A percentile compares a stretch with the other conserved stretches of the same genome.
Conservation (phyloP, 805 yeast species). For the Candida incommunis region DNA sequence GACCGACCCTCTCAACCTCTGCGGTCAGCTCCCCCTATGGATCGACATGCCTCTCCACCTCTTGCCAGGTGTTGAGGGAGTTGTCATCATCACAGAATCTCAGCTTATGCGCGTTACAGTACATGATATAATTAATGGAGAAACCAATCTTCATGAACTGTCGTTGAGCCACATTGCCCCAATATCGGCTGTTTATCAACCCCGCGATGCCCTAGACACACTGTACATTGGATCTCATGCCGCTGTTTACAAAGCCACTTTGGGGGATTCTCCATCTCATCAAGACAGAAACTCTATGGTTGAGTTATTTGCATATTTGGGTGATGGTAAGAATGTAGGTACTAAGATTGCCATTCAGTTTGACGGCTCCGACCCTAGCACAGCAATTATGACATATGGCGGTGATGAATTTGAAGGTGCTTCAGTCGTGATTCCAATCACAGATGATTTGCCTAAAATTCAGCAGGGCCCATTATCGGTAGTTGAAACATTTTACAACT, state of each 20-base stretch:
- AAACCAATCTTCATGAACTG: neutral
- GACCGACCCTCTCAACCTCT: neutral
- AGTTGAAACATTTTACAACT: neutral
- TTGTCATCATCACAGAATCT: neutral
- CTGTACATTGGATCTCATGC: neutral
- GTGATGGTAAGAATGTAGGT: neutral
- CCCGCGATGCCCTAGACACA: neutral
- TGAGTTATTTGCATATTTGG: neutral
- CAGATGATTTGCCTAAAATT: neutral
- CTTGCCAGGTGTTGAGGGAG: neutral
- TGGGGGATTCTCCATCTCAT: neutral
- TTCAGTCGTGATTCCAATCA: neutral
- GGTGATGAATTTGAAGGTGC: slow-evolving; percentile 1
- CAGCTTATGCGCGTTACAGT: neutral
- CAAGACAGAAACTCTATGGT: neutral
- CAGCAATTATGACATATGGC: neutral
- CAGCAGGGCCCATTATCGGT: neutral
- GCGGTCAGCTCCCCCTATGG: neutral
- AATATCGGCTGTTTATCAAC: neutral
- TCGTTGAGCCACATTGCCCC: neutral
- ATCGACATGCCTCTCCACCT: neutral
- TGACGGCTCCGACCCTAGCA: neutral
- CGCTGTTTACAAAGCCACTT: neutral
- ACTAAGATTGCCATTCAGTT: neutral
- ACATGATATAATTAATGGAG: neutral